A percentile compares a stretch with the other conserved stretches of the same genome.
Evolutionary conservation across 306 rosid species (phyloP).

Genomic region (Cyclanthera cordifolia): DNA sequence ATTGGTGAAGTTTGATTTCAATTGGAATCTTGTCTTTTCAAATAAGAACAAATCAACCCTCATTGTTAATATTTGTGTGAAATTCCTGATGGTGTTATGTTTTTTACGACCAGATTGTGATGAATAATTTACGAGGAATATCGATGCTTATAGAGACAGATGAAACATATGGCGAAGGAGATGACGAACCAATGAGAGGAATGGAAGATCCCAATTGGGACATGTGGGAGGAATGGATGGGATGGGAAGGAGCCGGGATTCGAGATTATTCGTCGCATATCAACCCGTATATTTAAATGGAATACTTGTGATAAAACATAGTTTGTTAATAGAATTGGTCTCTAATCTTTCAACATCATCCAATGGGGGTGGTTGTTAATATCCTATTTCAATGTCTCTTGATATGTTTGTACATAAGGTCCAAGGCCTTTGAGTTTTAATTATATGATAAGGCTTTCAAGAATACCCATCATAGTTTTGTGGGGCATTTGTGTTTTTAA

Average conservation of each 20-base stretch:
- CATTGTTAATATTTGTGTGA: no score
- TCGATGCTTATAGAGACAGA: constrained; percentile 12
- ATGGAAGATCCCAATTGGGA: constrained; percentile 57
- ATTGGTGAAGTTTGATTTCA: no score
- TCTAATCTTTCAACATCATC: constrained; percentile 8
- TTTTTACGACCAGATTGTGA: constrained; percentile 35
- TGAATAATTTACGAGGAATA: constrained; percentile 55
- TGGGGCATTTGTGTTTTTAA: not conserved
- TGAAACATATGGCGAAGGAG: constrained; percentile 22
- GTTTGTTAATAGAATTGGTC: no score
- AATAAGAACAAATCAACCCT: no score
- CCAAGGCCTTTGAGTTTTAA: not conserved
- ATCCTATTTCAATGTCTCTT: not conserved
- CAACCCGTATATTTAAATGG: constrained; percentile 57
- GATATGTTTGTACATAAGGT: not conserved
- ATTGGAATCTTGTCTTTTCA: no score
- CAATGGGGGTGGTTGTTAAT: not conserved
- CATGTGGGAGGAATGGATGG: constrained; percentile 97
- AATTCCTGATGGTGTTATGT: not conserved
- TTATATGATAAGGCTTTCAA: not conserved
- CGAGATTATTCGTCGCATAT: constrained; percentile 72
- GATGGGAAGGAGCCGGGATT: constrained; percentile 97
- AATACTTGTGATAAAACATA: no score
- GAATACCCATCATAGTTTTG: not conserved
- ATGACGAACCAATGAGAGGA: constrained; percentile 48